Base-by-base conservation (phyloP, 208 protist genomes). In the Wallacemonas collosoma region DNA sequence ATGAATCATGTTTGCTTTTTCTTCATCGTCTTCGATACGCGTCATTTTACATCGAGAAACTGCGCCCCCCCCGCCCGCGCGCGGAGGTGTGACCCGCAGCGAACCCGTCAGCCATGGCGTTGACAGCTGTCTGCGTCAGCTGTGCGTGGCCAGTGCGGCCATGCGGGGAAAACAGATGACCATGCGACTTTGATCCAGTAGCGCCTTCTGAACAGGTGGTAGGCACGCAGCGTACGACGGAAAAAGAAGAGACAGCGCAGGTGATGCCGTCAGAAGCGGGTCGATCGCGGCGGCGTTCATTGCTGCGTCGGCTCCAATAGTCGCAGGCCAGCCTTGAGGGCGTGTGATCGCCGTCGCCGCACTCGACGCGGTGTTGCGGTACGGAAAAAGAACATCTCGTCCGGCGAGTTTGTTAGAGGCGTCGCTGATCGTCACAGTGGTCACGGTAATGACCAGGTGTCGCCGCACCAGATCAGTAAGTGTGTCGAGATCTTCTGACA, bases 361-460 rank as follows among this genome's bases (percentile, higher is more conserved):
- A 40, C 62, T 57, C 11, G 47, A 4, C 44, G 56, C 58, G 47
- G 47, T 55, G 55, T 36, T 47, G 6, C 82, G 81, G 47, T 82
- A 91, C 11, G 90, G 90, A 47, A 87, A 93, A 1, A 95, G 77
- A 50, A 95, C 74, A 62, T 95, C 86, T 1, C 84, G 79, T 0
- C 87, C 80, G 8, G 88, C 83, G 14, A 93, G 74, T 17, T 76
- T 89, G 44, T 78, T 73, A 35, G 62, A 66, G 41, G 76, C 80
- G 69, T 95, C 90, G 60, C 83, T 92, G 55, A 95, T 91, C 15
- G 75, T 73, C 1, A 86, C 81, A 45, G 76, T 81, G 35, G 60
- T 76, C n/a, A 65, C 40, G 60, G 60, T 51, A 14, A 65, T 41
- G 11, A 48, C 9, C 11, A 45, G 3, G 43, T 65, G 40, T 3